phyloP scores from a whole-genome alignment of 2,329 filamentous ascomycete species.

The Mycogone perniciosa region DNA sequence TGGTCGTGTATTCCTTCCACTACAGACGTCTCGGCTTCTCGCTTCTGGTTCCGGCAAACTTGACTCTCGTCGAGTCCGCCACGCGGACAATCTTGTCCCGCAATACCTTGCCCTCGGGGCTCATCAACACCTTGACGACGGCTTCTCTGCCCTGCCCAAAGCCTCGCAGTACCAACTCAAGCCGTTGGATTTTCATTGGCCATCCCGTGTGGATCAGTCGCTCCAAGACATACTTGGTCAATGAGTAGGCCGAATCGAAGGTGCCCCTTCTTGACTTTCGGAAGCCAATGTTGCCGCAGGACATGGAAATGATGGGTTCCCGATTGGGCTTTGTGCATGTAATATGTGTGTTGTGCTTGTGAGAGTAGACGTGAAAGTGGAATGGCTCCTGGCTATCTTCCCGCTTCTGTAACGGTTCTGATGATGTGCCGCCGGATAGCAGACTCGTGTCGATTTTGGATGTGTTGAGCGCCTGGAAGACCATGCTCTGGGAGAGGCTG shows the following conservation, averaged over 20 bases:
- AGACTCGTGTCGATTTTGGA: slow-evolving; percentile 28
- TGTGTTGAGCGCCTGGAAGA: slow-evolving; percentile 33
- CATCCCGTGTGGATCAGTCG: slow-evolving; percentile 77
- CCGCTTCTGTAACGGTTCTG: slow-evolving; percentile 17
- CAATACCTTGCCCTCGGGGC: slow-evolving; percentile 72
- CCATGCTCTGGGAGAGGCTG: slow-evolving; percentile 31
- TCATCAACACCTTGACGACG: slow-evolving; percentile 80
- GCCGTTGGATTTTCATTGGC: slow-evolving; percentile 63
- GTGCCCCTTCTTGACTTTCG: slow-evolving; percentile 69
- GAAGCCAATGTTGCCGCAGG: slow-evolving; percentile 87
- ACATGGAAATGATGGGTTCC: slow-evolving; percentile 71
- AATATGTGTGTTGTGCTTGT: slow-evolving; percentile 93
- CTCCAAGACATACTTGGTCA: slow-evolving; percentile 76
- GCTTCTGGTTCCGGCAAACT: slow-evolving; percentile 92
- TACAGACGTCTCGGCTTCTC: slow-evolving; percentile 72
- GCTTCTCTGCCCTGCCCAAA: slow-evolving; percentile 87
- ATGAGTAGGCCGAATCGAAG: slow-evolving; percentile 90
- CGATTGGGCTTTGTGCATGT: slow-evolving; percentile 80
- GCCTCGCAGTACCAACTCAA: slow-evolving; percentile 78
- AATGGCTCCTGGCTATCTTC: slow-evolving; percentile 55
- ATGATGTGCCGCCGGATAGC: slow-evolving; percentile 18
- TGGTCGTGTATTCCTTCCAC: slow-evolving; percentile 3
- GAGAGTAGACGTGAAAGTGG: slow-evolving; percentile 79
- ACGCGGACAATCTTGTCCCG: slow-evolving; percentile 71
- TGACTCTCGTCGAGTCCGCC: slow-evolving; percentile 80